These are phyloP conservation scores for Aspergillus ostianus DNA, from an alignment of 495 filamentous ascomycete genomes.

Conservation along the genomic window DNA sequence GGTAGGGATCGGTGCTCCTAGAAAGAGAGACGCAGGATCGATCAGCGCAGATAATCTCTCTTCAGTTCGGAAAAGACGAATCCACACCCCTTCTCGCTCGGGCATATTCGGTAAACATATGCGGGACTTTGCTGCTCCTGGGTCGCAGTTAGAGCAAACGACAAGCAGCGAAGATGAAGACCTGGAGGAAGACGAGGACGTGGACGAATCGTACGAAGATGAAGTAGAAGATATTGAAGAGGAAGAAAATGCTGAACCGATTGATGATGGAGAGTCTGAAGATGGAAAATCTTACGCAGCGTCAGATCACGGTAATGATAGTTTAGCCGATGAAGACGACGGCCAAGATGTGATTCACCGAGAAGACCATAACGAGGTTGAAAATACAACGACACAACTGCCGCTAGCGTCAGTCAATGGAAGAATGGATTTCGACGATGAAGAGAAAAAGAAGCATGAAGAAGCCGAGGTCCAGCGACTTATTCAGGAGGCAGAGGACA, in stretches of 20 bases:
- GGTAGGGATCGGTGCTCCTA: conserved; percentile 49
- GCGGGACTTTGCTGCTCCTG: conserved; percentile 72
- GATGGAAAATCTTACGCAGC: conserved; percentile 14
- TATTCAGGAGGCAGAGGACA: conserved; percentile 62
- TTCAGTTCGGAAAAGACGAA: conserved; percentile 30
- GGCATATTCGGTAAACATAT: conserved; percentile 65
- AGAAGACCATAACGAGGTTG: conserved; percentile 14
- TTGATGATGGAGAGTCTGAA: conserved; percentile 10
- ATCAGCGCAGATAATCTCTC: conserved; percentile 16
- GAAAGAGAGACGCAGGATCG: conserved; percentile 33
- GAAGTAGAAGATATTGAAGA: conserved; percentile 19
- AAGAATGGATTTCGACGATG: conserved; percentile 51
- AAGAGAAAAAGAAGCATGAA: conserved; percentile 62
- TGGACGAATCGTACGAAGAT: conserved; percentile 16
- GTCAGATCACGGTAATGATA: conserved; percentile 8
- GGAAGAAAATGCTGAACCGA: neutral
- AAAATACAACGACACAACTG: conserved; percentile 16
- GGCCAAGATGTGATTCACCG: conserved; percentile 11
- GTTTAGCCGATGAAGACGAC: conserved; percentile 6
- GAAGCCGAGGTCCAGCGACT: conserved; percentile 63
- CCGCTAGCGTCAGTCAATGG: conserved; percentile 39
- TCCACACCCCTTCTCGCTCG: conserved; percentile 43
- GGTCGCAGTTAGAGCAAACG: conserved; percentile 40
- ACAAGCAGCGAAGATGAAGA: conserved; percentile 27
- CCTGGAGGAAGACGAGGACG: conserved; percentile 20